phyloP scores from a whole-genome alignment of 2,329 filamentous ascomycete genomes.

The Sphaerulina populicola region DNA sequence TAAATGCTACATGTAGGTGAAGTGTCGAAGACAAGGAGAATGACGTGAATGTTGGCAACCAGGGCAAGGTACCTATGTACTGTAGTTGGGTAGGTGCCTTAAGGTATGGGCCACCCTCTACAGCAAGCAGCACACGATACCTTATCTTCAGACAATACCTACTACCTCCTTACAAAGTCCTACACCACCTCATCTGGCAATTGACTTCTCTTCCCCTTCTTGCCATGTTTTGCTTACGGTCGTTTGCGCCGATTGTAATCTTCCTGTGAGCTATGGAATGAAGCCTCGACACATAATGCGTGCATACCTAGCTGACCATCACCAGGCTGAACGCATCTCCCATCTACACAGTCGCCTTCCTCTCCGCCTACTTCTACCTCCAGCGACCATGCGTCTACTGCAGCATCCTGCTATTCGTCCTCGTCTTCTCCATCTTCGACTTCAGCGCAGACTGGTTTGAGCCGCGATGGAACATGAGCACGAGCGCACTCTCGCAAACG shows the following conservation, averaged over 20 bases:
- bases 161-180: too few relatives aligned
- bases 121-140: not conserved
- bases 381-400: constrained; percentile 97
- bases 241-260: constrained; percentile 1
- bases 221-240: constrained; percentile 4
- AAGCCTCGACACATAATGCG: not conserved
- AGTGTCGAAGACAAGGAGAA: too few relatives aligned
- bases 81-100: too few relatives aligned
- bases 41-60: too few relatives aligned
- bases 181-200: not conserved
- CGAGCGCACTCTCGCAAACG: constrained; percentile 31
- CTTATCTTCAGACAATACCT: not conserved
- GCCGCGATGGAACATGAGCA: constrained; percentile 46
- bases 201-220: not conserved
- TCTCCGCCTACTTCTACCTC: constrained; percentile 89
- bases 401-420: constrained; percentile 86
- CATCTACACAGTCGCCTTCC: constrained; percentile 45
- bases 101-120: too few relatives aligned
- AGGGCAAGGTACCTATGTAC: too few relatives aligned
- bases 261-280: constrained; percentile 3
- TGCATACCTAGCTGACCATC: not conserved
- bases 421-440: constrained; percentile 94
- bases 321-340: constrained; percentile 34
- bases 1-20: too few relatives aligned
- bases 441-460: constrained; percentile 89